Base-by-base conservation (phyloP, 2,329 filamentous ascomycete genomes). In the Claviceps citrina region DNA sequence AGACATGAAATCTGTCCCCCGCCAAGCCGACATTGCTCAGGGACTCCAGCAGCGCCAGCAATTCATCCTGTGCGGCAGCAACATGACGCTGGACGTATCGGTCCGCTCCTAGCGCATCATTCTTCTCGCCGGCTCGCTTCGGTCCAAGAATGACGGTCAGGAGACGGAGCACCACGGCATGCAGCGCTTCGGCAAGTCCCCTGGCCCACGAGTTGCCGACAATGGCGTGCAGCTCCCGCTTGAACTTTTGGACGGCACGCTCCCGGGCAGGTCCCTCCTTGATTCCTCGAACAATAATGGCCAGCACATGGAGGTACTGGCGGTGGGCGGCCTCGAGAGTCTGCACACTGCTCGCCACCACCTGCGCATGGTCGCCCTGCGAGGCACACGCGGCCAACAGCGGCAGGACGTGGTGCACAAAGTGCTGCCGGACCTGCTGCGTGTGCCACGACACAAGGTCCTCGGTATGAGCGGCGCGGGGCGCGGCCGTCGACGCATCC, bases 1-100 rank as follows among this genome's bases (percentile, higher is more conserved):
- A 64, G 24, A 80, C 70, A 51, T 85, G 78, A 38, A 82, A 81
- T 36, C 64, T 67, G 50, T 82, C 76, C 20, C 78, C 79, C 1
- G 76, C 76, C 15, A 86, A 61, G 0, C 81, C 82, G 18, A 84
- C 73, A 35, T 71, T 66, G 47, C 70, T 63, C 13, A 86, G 60
- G 7, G 73, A 70, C 36, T 71, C 66, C 2, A 81, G 61, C 15
- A 84, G 58, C 31, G 65, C 54, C 24, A 73, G 57, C 35, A 83
- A 59, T 37, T 73, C 67, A 25, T 65, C 60, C 27, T 67, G 64
- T 42, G 70, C 64, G 38, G 49, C 56, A 3, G 62, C 54, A 8
- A 59, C 53, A 28, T 51, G 50, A 25, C 51, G 36, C 7, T 18
- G 24, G 7, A 33, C 31, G 12, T 47, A 40, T 28, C 46, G 51